Evolutionary conservation across 2,329 filamentous ascomycete species (phyloP).

Genomic region (Chaetomium sp.): DNA sequence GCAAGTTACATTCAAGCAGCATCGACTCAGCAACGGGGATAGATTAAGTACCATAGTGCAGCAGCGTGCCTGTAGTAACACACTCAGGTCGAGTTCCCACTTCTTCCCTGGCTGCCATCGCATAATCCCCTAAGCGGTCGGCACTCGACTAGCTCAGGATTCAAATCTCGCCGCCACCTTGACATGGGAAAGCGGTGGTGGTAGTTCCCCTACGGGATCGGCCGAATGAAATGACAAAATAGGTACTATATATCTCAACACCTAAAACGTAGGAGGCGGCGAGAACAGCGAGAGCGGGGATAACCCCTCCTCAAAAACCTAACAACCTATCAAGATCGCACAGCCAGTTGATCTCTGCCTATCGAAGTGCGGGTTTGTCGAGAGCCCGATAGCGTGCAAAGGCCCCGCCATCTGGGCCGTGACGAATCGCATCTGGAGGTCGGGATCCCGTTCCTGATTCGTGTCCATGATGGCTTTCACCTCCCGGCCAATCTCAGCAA

Average conservation of each 20-base stretch:
- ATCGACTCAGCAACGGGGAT: background rate
- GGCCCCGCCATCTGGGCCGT: background rate
- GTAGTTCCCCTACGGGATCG: too few species aligned
- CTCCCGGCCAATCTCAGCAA: conserved; percentile 4
- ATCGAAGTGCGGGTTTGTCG: background rate
- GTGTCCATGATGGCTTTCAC: conserved; percentile 6
- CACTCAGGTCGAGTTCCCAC: background rate
- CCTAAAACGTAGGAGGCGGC: conserved; percentile 1
- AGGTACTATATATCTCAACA: background rate
- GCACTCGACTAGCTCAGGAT: too few species aligned
- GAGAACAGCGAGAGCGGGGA: conserved; percentile 1
- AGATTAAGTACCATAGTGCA: too few species aligned
- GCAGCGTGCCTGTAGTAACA: background rate
- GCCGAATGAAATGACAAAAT: too few species aligned
- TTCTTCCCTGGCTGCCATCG: background rate
- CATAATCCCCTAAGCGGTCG: too few species aligned
- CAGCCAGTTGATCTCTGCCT: background rate
- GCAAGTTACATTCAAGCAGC: background rate
- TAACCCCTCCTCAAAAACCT: background rate
- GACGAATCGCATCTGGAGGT: background rate
- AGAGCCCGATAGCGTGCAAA: background rate
- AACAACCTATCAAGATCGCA: background rate
- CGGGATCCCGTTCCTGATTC: conserved; percentile 3
- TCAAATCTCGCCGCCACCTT: too few species aligned
- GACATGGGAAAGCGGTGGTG: too few species aligned